These are phyloP conservation scores for Russula olivacea DNA, from an alignment of 768 basidiomycete species.

Conservation along the genomic window DNA sequence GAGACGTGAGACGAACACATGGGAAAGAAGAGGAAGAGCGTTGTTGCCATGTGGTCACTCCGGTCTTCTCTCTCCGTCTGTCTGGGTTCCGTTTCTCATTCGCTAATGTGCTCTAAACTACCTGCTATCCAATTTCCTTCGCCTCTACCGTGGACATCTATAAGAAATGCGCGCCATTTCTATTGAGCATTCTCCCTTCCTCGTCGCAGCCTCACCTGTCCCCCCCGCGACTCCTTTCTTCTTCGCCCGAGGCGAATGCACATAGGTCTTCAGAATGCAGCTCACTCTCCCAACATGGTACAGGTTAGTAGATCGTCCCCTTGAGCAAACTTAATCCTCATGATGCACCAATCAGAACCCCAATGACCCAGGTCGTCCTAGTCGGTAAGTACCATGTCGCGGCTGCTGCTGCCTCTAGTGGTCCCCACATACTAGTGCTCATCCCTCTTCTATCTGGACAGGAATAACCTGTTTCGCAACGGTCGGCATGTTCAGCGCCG, in stretches of 20 bases:
- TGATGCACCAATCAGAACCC: conserved; percentile 2
- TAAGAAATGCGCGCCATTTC: neutral
- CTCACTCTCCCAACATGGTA: conserved; percentile 21
- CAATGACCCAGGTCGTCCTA: conserved; percentile 23
- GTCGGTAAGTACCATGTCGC: conserved; percentile 12
- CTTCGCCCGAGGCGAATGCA: neutral
- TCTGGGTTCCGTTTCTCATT: no score
- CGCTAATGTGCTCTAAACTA: neutral
- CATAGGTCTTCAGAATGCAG: neutral
- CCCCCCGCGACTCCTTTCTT: neutral
- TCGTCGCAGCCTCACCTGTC: neutral
- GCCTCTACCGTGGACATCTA: neutral
- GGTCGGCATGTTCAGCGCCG: conserved; percentile 38
- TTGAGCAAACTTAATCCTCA: neutral
- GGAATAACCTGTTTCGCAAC: conserved; percentile 33
- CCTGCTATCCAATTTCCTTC: no score
- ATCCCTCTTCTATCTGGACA: neutral
- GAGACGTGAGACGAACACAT: neutral
- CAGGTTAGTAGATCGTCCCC: conserved; percentile 5
- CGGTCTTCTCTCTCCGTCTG: neutral
- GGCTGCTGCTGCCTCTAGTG: neutral
- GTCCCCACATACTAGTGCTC: neutral
- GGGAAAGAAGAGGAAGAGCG: neutral
- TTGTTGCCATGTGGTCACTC: neutral
- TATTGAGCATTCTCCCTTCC: neutral